Percentiles rank a stretch among this genome's conserved stretches.
Conservation (phyloP, 495 filamentous ascomycete species). For the Chlorociboria aeruginascens region DNA sequence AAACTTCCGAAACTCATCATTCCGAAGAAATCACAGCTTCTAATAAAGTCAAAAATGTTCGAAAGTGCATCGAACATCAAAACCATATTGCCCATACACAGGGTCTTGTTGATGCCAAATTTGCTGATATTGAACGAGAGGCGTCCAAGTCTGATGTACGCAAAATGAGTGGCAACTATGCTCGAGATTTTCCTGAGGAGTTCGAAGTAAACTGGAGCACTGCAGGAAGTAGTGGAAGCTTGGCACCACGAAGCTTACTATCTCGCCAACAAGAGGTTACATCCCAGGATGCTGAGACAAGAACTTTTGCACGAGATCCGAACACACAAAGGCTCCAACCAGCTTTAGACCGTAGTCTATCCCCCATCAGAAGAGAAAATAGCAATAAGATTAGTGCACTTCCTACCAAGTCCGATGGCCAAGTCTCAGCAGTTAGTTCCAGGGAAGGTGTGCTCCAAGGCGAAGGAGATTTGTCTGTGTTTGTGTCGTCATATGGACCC, state of each 20-base stretch:
- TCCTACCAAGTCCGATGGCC: no score
- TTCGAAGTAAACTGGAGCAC: conserved; percentile 26
- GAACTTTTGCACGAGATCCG: conserved; percentile 9
- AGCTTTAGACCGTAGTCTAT: conserved; percentile 23
- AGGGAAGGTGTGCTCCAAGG: conserved; percentile 16
- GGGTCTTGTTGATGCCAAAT: conserved; percentile 3
- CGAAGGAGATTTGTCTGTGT: conserved; percentile 3
- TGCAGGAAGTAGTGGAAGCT: no score
- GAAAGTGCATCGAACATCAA: not conserved
- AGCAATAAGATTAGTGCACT: no score
- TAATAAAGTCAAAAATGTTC: conserved; percentile 3
- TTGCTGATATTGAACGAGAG: conserved; percentile 1
- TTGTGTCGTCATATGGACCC: not conserved
- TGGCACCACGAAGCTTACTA: not conserved
- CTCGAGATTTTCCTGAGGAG: conserved; percentile 34
- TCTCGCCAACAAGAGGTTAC: not conserved
- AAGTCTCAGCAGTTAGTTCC: conserved; percentile 23
- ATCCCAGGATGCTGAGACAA: not conserved
- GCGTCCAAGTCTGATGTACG: not conserved
- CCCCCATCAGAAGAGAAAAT: not conserved
- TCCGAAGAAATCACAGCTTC: conserved; percentile 13
- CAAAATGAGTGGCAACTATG: conserved; percentile 30
- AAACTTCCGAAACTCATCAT: conserved; percentile 3
- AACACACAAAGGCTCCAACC: conserved; percentile 22
- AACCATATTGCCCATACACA: conserved; percentile 3